Evolutionary conservation across 768 basidiomycete species (phyloP), one percentile per base, ranked within the genome.

Genomic region (Neoboletus brunneissimus): DNA sequence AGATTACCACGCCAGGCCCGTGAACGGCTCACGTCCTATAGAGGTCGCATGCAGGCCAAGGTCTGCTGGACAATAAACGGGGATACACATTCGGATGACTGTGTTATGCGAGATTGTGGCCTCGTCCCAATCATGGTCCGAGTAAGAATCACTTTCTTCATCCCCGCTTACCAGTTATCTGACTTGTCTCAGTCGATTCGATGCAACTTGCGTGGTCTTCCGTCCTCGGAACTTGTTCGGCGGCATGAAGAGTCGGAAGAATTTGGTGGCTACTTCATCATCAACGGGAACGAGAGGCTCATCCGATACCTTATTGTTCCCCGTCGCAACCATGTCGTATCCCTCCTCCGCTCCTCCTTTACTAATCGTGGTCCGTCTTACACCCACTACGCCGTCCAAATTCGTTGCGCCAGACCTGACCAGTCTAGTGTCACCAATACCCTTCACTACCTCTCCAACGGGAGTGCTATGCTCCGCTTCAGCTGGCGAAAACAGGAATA

Each of bases 401-500:
- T 98, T 51, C 93, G 97, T 40, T 94, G 94, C 67, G 94, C 94
- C 15, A 86, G 97, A 23, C 84, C 85, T 0, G 97, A 99, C 74
- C 93, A 98, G 73, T 91, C 93, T 16, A 88, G 89, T 57, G 83
- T 86, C 48, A 99, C 97, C 44, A 98, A 98, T 73, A 91, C 89
- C 20, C 83, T 99, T n/a, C 97, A 99, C 70, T 99, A 98, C 72
- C 86, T 98, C 42, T 87, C 92, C 18, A 96, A 95, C 61, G 97
- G 97, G 44, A 94, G 86, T 63, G 92, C 95, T n/a, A 98, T 94
- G 81, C 74, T 98, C 18, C 87, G 97, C 20, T 98, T 99, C 75
- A 91, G 85, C 68, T 97, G 92, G 92, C 78, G 96, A 51, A 99
- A 98, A 73, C 91, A 96, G 69, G 97, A 99, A 81, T 99, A 95